Conservation (phyloP, 1,139 yeast genomes). For the Candida sanyaensis region DNA sequence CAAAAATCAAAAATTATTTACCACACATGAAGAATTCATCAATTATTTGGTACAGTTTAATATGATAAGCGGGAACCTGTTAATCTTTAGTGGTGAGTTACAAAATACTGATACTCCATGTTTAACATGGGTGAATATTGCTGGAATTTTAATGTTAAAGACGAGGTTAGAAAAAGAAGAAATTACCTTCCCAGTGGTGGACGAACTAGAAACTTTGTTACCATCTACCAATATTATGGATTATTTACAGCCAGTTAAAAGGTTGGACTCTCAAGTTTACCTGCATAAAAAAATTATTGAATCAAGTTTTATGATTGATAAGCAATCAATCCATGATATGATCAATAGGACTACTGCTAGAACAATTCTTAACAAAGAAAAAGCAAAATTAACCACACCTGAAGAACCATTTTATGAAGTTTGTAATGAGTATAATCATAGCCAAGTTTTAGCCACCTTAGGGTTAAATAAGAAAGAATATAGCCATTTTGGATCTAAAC, state of each 20-base stretch:
- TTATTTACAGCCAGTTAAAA: constrained; percentile 21
- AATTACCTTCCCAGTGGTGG: background rate
- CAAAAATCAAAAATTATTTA: background rate
- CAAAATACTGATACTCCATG: constrained; percentile 9
- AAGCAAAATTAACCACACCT: constrained; percentile 37
- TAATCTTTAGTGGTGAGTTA: constrained; percentile 16
- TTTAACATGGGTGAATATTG: constrained; percentile 20
- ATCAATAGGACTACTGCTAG: constrained; percentile 31
- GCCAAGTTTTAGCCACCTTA: constrained; percentile 31
- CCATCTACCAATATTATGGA: constrained; percentile 11
- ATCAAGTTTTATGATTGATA: constrained; percentile 12
- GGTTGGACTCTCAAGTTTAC: background rate
- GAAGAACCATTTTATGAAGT: constrained; percentile 50
- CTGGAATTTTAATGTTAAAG: constrained; percentile 19
- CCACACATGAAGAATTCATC: constrained; percentile 15
- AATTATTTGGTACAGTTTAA: constrained; percentile 23
- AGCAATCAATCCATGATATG: constrained; percentile 15
- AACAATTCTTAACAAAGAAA: constrained; percentile 39
- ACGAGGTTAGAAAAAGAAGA: constrained; percentile 15
- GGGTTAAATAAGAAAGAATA: constrained; percentile 24
- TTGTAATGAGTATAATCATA: constrained; percentile 53
- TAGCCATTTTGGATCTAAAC: constrained; percentile 16
- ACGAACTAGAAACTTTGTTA: background rate
- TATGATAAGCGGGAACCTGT: constrained; percentile 23
- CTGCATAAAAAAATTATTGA: constrained; percentile 13